phyloP scores from a whole-genome alignment of 2,329 filamentous ascomycete genomes.

The Arthrobotrys musiformis region DNA sequence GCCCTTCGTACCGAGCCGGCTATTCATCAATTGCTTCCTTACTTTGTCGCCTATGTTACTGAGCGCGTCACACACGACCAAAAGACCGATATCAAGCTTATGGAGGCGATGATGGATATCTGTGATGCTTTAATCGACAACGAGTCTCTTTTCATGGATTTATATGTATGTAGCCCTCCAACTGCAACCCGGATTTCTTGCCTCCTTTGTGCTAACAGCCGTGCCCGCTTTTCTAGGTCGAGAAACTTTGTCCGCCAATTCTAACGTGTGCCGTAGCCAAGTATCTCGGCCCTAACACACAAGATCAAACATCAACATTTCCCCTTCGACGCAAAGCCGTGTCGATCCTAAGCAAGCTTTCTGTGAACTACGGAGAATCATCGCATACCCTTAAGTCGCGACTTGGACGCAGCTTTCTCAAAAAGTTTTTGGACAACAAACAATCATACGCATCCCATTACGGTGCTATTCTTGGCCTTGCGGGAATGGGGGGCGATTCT shows the following conservation, averaged over 20 bases:
- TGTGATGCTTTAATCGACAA: conserved; percentile 86
- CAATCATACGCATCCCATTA: conserved; percentile 87
- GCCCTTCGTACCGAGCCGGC: conserved; percentile 89
- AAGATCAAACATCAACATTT: conserved; percentile 67
- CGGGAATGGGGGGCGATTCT: conserved; percentile 78
- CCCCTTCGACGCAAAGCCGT: conserved; percentile 85
- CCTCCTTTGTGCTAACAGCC: conserved; percentile 24
- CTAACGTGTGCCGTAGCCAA: conserved; percentile 90
- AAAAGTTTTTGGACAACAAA: conserved; percentile 86
- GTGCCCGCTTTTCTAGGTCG: conserved; percentile 63
- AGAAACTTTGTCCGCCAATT: conserved; percentile 81
- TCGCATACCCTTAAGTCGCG: conserved; percentile 86
- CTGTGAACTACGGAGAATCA: conserved; percentile 80
- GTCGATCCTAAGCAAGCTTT: conserved; percentile 80
- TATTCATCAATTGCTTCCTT: conserved; percentile 92
- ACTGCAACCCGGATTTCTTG: no score
- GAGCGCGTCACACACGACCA: conserved; percentile 95
- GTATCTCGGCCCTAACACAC: conserved; percentile 70
- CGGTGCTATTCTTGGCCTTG: conserved; percentile 83
- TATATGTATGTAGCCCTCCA: conserved; percentile 67
- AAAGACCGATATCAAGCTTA: conserved; percentile 81
- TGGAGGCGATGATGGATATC: conserved; percentile 92
- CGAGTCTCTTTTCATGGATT: conserved; percentile 78
- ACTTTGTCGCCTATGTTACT: conserved; percentile 94
- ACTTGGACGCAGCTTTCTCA: conserved; percentile 90